Conservation (phyloP, 805 yeast species). For the Saccharomycopsis selenospora region DNA sequence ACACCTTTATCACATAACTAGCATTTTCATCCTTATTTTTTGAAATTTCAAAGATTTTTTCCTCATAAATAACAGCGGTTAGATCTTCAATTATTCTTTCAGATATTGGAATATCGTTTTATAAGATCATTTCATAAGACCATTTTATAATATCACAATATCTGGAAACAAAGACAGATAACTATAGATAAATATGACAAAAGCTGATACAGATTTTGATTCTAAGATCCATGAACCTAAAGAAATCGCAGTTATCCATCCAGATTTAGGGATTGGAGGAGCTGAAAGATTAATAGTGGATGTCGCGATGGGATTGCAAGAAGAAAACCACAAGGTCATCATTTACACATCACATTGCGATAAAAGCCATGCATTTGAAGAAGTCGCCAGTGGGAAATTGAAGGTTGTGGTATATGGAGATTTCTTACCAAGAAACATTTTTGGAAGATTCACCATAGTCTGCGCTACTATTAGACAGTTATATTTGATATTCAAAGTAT, state of each 20-base stretch:
- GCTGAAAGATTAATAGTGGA: constrained; percentile 97
- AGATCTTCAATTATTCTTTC: too few species aligned
- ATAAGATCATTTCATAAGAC: too few species aligned
- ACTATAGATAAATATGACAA: too few species aligned
- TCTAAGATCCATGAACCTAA: constrained; percentile 8
- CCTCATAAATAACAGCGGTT: too few species aligned
- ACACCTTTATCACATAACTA: too few species aligned
- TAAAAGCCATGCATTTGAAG: constrained; percentile 81
- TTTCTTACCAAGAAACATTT: constrained; percentile 62
- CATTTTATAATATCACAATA: too few species aligned
- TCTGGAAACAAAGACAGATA: too few species aligned
- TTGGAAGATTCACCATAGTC: constrained; percentile 65
- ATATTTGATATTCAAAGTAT: constrained; percentile 42
- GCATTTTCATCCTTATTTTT: too few species aligned
- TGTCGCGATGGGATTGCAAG: constrained; percentile 82
- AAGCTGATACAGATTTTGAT: too few species aligned
- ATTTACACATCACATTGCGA: constrained; percentile 92
- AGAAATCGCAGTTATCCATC: constrained; percentile 83
- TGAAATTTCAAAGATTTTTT: too few species aligned
- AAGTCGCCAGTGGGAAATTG: constrained; percentile 53
- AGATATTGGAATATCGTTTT: too few species aligned
- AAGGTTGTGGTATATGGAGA: constrained; percentile 76
- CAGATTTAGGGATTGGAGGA: constrained; percentile 96
- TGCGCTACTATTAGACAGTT: constrained; percentile 83
- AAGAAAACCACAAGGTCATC: constrained; percentile 51